phyloP scores from a whole-genome alignment of 1,284 basidiomycete species.

The Bondarzewia mesenterica region DNA sequence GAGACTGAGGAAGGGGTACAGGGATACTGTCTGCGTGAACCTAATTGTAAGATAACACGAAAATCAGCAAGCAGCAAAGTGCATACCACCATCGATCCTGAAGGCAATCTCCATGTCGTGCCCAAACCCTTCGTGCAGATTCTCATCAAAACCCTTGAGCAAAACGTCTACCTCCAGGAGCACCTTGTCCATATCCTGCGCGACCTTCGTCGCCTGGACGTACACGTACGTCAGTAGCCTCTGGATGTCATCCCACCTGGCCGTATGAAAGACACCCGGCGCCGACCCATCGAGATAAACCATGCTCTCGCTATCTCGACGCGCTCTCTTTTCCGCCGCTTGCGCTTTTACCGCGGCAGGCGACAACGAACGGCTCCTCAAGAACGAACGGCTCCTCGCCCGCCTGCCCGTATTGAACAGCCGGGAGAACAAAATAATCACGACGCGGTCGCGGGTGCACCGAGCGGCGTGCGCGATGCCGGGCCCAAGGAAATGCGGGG shows the following conservation, averaged over 20 bases:
- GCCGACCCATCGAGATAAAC: constrained; percentile 4
- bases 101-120: constrained; percentile 38
- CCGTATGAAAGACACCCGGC: constrained; percentile 37
- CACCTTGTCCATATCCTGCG: constrained; percentile 56
- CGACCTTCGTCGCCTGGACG: constrained; percentile 62
- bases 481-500: constrained; percentile 45
- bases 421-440: constrained; percentile 55
- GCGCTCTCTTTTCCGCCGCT: not conserved
- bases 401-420: constrained; percentile 34
- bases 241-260: constrained; percentile 53
- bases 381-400: constrained; percentile 10
- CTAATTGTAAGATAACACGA: not conserved
- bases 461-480: constrained; percentile 41
- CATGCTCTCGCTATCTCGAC: constrained; percentile 4
- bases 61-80: too few species aligned
- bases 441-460: constrained; percentile 39
- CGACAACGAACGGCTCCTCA: constrained; percentile 1
- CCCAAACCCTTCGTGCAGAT: constrained; percentile 20
- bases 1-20: constrained; percentile 12
- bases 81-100: constrained; percentile 37
- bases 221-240: constrained; percentile 64
- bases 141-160: constrained; percentile 39
- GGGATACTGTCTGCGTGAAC: constrained; percentile 12
- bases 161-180: constrained; percentile 67
- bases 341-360: not conserved